Conservation (phyloP, 2,329 filamentous ascomycete genomes). For the Fusarium pseudoanthophilum region DNA sequence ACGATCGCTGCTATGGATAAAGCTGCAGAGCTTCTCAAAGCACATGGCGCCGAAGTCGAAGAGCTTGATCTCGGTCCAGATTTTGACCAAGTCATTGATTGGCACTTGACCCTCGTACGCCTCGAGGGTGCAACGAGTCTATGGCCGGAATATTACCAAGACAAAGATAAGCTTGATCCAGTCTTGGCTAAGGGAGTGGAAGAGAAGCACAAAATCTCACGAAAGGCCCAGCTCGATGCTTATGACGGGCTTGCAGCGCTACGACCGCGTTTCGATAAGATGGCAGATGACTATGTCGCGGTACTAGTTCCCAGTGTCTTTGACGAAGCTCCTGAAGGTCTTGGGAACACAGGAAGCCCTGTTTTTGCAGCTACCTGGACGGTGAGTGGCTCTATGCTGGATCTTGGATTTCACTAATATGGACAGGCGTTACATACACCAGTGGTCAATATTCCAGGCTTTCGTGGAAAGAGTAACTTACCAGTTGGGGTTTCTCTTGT, state of each 20-base stretch:
- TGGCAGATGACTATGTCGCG: constrained; percentile 63
- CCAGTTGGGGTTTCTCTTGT: constrained; percentile 68
- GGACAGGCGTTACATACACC: constrained; percentile 64
- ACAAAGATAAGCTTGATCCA: constrained; percentile 58
- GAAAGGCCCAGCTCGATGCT: constrained; percentile 61
- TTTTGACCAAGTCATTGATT: constrained; percentile 61
- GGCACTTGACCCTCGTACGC: constrained; percentile 62
- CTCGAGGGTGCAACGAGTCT: constrained; percentile 65
- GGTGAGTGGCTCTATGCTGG: constrained; percentile 55
- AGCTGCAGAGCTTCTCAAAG: constrained; percentile 53
- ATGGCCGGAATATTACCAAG: constrained; percentile 61
- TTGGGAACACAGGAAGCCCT: constrained; percentile 63
- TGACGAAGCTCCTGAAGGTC: constrained; percentile 68
- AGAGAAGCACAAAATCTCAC: constrained; percentile 55
- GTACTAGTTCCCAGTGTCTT: constrained; percentile 67
- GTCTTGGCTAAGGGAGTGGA: constrained; percentile 63
- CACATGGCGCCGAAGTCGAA: constrained; percentile 64
- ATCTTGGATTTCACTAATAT: fast-evolving
- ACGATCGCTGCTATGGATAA: constrained; percentile 55
- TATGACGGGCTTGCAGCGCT: constrained; percentile 64
- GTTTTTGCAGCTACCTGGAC: constrained; percentile 65
- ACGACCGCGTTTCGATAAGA: constrained; percentile 64
- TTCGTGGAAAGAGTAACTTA: constrained; percentile 61
- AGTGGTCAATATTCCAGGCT: constrained; percentile 71
- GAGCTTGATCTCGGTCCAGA: constrained; percentile 64